These are phyloP conservation scores for Cichorium intybus DNA, from an alignment of 140 eudicot species.

Conservation along the genomic window DNA sequence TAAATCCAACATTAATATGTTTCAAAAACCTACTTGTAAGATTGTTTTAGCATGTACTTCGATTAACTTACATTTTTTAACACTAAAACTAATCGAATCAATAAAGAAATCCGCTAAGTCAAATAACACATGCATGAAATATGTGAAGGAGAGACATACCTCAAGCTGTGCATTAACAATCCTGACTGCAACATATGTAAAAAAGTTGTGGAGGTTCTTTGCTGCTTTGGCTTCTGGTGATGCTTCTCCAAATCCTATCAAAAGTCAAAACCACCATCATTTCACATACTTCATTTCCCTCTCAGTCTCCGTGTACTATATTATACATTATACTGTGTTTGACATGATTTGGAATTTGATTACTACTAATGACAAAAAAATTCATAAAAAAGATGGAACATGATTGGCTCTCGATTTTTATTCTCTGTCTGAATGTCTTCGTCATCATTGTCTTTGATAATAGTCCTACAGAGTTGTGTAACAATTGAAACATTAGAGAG, in stretches of 20 bases:
- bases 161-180: constrained; percentile 83
- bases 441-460: not conserved
- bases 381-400: not conserved
- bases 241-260: constrained; percentile 91
- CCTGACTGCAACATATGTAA: constrained; percentile 82
- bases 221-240: constrained; percentile 96
- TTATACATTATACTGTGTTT: not conserved
- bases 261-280: not conserved
- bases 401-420: no score
- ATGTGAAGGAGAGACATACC: constrained; percentile 33
- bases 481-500: not conserved
- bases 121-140: not conserved
- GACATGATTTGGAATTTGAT: not conserved
- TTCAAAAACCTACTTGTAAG: not conserved
- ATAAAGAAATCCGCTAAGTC: constrained; percentile 7
- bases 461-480: not conserved
- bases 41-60: not conserved
- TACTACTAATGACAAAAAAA: not conserved
- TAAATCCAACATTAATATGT: not conserved
- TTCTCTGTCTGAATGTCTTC: no score
- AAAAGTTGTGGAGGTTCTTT: constrained; percentile 74
- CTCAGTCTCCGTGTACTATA: no score
- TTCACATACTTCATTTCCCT: not conserved
- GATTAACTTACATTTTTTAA: not conserved
- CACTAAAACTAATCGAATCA: not conserved